phyloP scores from a whole-genome alignment of 78 protist genomes.

The Andalucia godoyi region DNA sequence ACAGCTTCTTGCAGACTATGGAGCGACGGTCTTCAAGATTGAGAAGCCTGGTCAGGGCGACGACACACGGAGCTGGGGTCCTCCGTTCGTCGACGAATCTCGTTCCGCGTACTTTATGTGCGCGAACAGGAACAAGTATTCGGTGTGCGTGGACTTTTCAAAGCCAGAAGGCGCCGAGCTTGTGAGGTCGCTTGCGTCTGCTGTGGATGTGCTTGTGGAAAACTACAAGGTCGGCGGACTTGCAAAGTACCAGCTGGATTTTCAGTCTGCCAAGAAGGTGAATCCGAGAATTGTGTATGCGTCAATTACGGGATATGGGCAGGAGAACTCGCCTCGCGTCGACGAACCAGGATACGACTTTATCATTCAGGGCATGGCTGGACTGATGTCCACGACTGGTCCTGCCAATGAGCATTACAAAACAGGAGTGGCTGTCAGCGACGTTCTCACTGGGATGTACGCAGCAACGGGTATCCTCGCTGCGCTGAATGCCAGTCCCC shows the following conservation, averaged over 20 bases:
- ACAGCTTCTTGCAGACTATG: background rate
- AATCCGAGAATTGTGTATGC: background rate
- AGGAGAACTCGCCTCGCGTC: background rate
- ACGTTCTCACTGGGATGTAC: slow-evolving; percentile 3
- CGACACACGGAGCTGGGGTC: background rate
- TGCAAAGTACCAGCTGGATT: background rate
- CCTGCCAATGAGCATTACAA: background rate
- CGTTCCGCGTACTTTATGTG: background rate
- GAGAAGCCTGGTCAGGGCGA: background rate
- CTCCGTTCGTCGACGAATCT: background rate
- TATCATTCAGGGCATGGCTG: background rate
- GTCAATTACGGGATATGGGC: slow-evolving; percentile 10
- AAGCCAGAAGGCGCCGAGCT: background rate
- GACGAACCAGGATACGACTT: slow-evolving; percentile 3
- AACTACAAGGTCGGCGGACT: background rate
- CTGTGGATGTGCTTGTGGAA: background rate
- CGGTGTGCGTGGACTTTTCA: background rate
- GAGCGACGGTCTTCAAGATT: background rate
- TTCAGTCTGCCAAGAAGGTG: background rate
- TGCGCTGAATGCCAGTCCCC: background rate
- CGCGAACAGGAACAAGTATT: background rate
- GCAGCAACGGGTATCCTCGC: background rate
- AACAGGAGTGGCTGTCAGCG: background rate
- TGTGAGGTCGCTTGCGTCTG: background rate
- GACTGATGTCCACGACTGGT: background rate